Base-by-base conservation (phyloP, 225 moss, liverwort and hornwort species). In the Straminergon stramineum region DNA sequence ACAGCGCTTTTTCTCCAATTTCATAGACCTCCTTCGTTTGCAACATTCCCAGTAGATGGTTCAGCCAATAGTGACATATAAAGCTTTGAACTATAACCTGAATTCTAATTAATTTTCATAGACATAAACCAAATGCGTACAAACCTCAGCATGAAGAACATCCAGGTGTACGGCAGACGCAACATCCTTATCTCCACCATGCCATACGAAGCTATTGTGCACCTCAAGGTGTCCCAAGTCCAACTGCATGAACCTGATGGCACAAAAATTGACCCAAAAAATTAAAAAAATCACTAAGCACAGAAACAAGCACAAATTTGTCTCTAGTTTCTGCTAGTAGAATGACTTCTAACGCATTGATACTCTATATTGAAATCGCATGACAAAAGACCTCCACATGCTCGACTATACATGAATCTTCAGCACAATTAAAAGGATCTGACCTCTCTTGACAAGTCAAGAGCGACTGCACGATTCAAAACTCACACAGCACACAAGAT, bases 141-240 rank as follows among this genome's bases (percentile, higher is more conserved):
- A 89, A 93, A 99, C 98, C 98, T 99, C 96, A 45, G 97, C 97
- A 89, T 92, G 96, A 77, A 99, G 95, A 68, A 99, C 93, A 93
- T 99, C 98, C 87, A 99, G 90, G 87, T 99, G 98, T 56, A 99
- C 97, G 85, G 97, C 97, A 92, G 98, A 96, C 68, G 96, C 92
- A 90, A 96, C 94, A 87, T 91, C 93, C 92, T 95, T 96, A 45
- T 85, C 92, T 88, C 98, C 98, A 89, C 98, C 97, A 93, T 97
- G 97, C 98, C 98, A 99, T 78, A 96, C 94, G 79, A 99, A 93
- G 69, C 92, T 94, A 83, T 99, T 99, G 90, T 95, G 95, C 85
- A 99, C 93, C 92, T 99, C 97, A 85, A 99, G 95, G 82, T 99
- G 98, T 63, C 97, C 98, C 86, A 99, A 92, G 87, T 99, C 98